Evolutionary conservation across 2,329 filamentous ascomycete genomes (phyloP), one percentile per base, ranked within the genome.

Genomic region (Raffaelea albimanens): DNA sequence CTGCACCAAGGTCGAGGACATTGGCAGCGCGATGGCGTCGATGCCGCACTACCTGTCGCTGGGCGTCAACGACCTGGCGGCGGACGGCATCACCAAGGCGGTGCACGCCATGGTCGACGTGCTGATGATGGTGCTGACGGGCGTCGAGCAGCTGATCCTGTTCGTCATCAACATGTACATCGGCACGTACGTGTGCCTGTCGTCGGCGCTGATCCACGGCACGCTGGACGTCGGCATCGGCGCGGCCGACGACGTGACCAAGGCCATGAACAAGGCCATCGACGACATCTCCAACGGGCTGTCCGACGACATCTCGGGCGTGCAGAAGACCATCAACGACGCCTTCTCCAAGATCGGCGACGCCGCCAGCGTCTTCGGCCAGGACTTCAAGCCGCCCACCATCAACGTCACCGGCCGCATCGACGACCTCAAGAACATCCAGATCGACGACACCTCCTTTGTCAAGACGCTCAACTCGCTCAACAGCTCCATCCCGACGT

Each of bases 31-130:
- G 51, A 91, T 98, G 87, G 93, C 91, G 36, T 97, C 93, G 34
- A 95, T 97, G 89, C 93, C 93, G 49, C 85, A 96, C 66, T 97
- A 95, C 67, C 82, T 97, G 62, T 86, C 90, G 2, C 72, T 77
- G 45, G 93, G 93, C 47, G 83, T 96, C 61, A 98, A 98, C 67
- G 78, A 87, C 50, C 69, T 97, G 56, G 85, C 87, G 8, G 87
- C 88, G 29, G 75, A 75, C 43, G 83, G 87, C 48, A 83, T 97
- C 55, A 87, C 90, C 56, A 82, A 83, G 57, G 81, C 88, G 9
- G 81, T 97, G 54, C 76, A 81, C 52, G 91, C 80, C 43, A 76
- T 97, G 63, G 86, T 93, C 64, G 72, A 80, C 39, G 81, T 93
- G 67, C 74, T 97, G 44, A 73, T 82, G 52, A 72, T 97, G 61